These are phyloP conservation scores for Linum tenue DNA, from an alignment of 345 rosid species.

Conservation along the genomic window DNA sequence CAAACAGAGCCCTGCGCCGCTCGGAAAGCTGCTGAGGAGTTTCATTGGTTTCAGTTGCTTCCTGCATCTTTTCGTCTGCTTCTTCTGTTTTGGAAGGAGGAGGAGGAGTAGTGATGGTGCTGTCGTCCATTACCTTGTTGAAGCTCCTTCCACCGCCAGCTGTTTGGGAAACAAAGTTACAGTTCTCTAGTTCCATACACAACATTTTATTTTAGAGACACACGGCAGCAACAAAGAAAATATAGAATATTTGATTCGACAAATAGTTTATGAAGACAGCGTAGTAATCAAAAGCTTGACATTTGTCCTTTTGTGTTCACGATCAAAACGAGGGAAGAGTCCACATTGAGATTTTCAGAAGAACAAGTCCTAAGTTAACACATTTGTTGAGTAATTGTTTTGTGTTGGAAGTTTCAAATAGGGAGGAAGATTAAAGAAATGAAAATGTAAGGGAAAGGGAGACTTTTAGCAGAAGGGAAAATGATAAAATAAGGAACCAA, in stretches of 20 bases:
- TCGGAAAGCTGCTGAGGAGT: constrained; percentile 49
- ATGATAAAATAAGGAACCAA: neutral
- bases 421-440: neutral
- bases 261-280: neutral
- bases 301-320: no score
- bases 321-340: no score
- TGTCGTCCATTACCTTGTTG: constrained; percentile 31
- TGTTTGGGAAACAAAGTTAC: constrained; percentile 38
- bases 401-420: neutral
- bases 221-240: neutral
- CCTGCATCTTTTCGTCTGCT: constrained; percentile 36
- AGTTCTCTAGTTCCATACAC: constrained; percentile 30
- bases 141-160: constrained; percentile 43
- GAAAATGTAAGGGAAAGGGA: neutral
- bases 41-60: constrained; percentile 18
- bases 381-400: neutral
- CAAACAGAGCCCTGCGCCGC: constrained; percentile 75
- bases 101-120: constrained; percentile 26
- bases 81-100: constrained; percentile 40
- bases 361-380: neutral
- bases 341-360: neutral
- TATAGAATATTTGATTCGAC: neutral
- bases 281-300: no score
- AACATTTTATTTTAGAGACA: neutral
- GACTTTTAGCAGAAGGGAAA: neutral